A percentile compares a stretch with the other conserved stretches of the same genome.
Evolutionary conservation across 129 eudicot genomes (phyloP).

Genomic region (Heracleum sosnowskyi): DNA sequence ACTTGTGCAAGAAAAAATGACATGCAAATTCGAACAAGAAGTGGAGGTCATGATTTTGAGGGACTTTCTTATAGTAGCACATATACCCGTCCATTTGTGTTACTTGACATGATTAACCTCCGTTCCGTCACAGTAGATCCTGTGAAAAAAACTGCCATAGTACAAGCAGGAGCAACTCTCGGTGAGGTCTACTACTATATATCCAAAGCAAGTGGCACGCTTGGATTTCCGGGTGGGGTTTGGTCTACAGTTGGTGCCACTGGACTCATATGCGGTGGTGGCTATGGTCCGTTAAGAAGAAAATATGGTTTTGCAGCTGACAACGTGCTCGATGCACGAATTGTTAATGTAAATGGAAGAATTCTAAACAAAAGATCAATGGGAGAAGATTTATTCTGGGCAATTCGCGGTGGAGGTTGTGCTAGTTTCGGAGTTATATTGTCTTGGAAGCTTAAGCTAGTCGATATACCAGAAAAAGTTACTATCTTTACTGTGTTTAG

Average conservation of each 20-base stretch:
- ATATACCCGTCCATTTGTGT: too few relatives aligned
- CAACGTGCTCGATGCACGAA: not conserved
- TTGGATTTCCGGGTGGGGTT: not conserved
- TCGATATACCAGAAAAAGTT: not conserved
- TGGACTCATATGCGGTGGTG: not conserved
- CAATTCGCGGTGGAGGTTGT: not conserved
- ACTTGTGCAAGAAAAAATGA: too few relatives aligned
- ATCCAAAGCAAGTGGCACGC: not conserved
- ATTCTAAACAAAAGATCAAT: not conserved
- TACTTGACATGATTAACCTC: too few relatives aligned
- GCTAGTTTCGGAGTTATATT: not conserved
- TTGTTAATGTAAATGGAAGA: not conserved
- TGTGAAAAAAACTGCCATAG: not conserved
- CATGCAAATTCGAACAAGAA: too few relatives aligned
- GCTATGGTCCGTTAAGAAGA: not conserved
- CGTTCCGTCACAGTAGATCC: not conserved
- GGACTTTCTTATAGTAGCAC: too few relatives aligned
- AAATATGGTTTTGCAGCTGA: not conserved
- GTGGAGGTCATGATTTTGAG: too few relatives aligned
- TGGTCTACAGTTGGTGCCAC: not conserved
- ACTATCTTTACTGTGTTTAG: not conserved
- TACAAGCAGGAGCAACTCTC: not conserved
- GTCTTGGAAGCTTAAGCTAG: not conserved
- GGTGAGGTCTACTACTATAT: conserved; percentile 3
- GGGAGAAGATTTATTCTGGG: not conserved